Percentiles rank a stretch among this genome's conserved stretches.
These are phyloP conservation scores for Pulicaria dysenterica DNA, from an alignment of 129 eudicot species.

Conservation along the genomic window DNA sequence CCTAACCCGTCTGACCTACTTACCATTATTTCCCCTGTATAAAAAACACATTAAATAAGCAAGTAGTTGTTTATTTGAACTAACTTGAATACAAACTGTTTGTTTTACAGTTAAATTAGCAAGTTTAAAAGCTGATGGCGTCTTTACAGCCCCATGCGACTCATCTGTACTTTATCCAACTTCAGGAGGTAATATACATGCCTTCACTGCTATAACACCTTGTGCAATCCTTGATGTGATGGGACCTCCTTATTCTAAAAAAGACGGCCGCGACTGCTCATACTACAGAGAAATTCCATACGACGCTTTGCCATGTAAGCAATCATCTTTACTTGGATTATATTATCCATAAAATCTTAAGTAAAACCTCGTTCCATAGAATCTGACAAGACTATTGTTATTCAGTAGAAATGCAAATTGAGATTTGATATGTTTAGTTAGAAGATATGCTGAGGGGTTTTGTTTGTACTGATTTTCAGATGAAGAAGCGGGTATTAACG, in stretches of 20 bases:
- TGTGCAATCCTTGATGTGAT: conserved; percentile 88
- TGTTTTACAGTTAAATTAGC: conserved; percentile 63
- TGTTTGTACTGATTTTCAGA: conserved; percentile 27
- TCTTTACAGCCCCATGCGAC: conserved; percentile 72
- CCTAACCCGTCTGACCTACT: not conserved
- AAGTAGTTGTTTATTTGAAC: not conserved
- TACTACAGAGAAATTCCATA: conserved; percentile 60
- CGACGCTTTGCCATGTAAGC: conserved; percentile 50
- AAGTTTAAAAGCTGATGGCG: conserved; percentile 48
- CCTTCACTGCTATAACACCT: conserved; percentile 80
- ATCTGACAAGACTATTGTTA: too few species aligned
- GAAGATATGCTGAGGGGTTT: not conserved
- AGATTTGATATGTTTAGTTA: too few species aligned
- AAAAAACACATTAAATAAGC: not conserved
- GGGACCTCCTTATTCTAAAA: conserved; percentile 87
- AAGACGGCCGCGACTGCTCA: conserved; percentile 80
- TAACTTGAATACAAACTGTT: not conserved
- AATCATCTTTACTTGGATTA: not conserved
- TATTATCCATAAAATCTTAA: too few species aligned
- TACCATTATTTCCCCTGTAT: not conserved
- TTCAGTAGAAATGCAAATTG: too few species aligned
- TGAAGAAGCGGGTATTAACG: conserved; percentile 18
- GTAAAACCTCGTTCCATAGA: too few species aligned
- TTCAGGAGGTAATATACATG: conserved; percentile 90
- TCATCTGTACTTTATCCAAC: conserved; percentile 84